These are phyloP conservation scores for Hanseniaspora singularis DNA, from an alignment of 805 yeast species.

Conservation along the genomic window DNA sequence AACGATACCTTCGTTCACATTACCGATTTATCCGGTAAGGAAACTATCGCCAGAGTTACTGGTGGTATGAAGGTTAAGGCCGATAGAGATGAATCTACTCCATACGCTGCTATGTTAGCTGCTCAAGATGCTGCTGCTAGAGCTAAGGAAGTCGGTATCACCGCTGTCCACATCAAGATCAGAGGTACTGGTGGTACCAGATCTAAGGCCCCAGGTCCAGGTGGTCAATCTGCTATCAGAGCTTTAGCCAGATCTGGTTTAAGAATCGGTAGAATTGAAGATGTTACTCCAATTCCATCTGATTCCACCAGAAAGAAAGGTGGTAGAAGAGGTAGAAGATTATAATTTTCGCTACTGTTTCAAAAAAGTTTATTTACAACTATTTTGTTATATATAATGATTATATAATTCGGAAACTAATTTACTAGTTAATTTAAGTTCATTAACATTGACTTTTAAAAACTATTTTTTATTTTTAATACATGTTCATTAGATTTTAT, in stretches of 20 bases:
- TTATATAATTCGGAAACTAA: constrained; percentile 4
- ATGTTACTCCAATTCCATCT: constrained; percentile 99
- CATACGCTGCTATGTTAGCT: constrained; percentile 99
- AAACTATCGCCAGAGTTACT: constrained; percentile 98
- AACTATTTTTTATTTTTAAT: too few species aligned
- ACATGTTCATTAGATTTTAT: too few species aligned
- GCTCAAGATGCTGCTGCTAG: constrained; percentile 98
- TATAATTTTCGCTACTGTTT: constrained; percentile 37
- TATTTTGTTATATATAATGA: neutral
- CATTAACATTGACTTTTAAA: too few species aligned
- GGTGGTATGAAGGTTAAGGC: constrained; percentile 99
- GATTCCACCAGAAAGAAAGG: constrained; percentile 99
- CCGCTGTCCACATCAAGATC: constrained; percentile 98
- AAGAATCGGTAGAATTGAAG: constrained; percentile 99
- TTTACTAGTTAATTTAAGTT: neutral
- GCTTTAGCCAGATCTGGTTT: constrained; percentile 99
- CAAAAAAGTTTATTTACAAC: constrained; percentile 2
- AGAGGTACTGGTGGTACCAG: constrained; percentile 99
- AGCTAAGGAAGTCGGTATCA: constrained; percentile 99
- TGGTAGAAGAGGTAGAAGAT: constrained; percentile 99
- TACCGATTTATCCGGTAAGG: constrained; percentile 98
- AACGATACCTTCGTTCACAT: constrained; percentile 99
- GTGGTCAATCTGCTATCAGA: constrained; percentile 99
- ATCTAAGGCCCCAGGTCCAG: constrained; percentile 99
- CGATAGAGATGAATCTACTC: constrained; percentile 99